Evolutionary conservation across 2,329 filamentous ascomycete genomes (phyloP), one percentile per base, ranked within the genome.

Genomic region (Hortaea sp.): DNA sequence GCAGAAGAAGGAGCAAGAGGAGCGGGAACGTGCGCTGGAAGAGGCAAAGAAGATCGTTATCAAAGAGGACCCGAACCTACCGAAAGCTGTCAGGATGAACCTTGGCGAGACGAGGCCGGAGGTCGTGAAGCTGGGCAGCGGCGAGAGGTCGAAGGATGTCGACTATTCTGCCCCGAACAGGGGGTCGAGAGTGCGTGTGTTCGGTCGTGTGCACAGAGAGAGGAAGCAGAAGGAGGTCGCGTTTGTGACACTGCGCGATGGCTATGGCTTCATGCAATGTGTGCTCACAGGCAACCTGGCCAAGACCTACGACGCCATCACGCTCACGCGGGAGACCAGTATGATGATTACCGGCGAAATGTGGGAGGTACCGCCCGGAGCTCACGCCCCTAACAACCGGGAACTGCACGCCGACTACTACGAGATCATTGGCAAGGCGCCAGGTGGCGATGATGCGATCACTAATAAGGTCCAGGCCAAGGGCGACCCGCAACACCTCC

Each of bases 341-440:
- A 80, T 95, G 62, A 81, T 82, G 59, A 79, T 95, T 48, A 80
- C 80, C 50, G 89, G 89, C 56, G 85, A 94, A 73, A 81, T 95
- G 75, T 81, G 79, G 63, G 77, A 85, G 60, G 84, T 95, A 4
- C 89, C 85, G 7, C 76, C 78, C 27, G 86, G 85, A 46, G 79
- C 84, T 52, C 80, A 83, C 49, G 89, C 89, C 1, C 87, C 87
- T 42, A 81, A 88, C 69, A 74, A 84, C 74, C 85, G 90, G 53
- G 89, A 95, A 68, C 75, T 95, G 42, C 87, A 90, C 61, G 89
- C 85, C 57, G 89, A 95, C 68, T 95, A 82, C 74, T 95, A 84
- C 74, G 77, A 79, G 64, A 79, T 94, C 58, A 81, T 69, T 39
- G 84, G 81, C 60, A 77, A 81, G 59, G 87, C 89, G 37, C 85